phyloP scores from a whole-genome alignment of 768 basidiomycete species.

The Tricholoma saponaceum region DNA sequence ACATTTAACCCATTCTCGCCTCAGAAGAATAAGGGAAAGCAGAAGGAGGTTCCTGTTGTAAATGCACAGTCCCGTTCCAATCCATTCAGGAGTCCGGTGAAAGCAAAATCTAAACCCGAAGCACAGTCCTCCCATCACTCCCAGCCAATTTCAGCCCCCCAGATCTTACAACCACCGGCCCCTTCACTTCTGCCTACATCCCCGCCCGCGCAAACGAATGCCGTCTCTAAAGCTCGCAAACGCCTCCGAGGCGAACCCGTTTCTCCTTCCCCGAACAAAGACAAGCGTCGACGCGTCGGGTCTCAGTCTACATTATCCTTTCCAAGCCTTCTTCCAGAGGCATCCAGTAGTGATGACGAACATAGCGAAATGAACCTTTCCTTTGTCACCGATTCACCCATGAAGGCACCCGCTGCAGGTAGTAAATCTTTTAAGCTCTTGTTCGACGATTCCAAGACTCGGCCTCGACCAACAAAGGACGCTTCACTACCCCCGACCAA shows the following conservation, averaged over 20 bases:
- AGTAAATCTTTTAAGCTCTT: conserved; percentile 59
- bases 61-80: conserved; percentile 28
- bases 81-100: conserved; percentile 43
- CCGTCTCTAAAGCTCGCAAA: conserved; percentile 70
- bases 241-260: conserved; percentile 80
- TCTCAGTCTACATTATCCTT: conserved; percentile 38
- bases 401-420: conserved; percentile 52
- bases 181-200: conserved; percentile 19
- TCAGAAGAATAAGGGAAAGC: conserved; percentile 56
- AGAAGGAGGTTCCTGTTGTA: conserved; percentile 21
- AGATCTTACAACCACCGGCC: conserved; percentile 14
- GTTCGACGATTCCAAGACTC: conserved; percentile 45
- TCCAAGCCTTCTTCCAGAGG: conserved; percentile 25
- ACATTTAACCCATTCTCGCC: conserved; percentile 81
- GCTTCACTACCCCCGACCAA: conserved; percentile 7
- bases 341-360: conserved; percentile 30
- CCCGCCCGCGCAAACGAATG: conserved; percentile 30
- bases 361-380: conserved; percentile 35
- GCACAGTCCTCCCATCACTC: conserved; percentile 36
- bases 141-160: conserved; percentile 34
- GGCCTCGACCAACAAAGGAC: conserved; percentile 4
- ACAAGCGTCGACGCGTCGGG: conserved; percentile 59
- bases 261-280: conserved; percentile 77
- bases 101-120: conserved; percentile 26
- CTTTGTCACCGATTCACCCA: conserved; percentile 69